Conservation (phyloP, 129 eudicot species). For the Helichrysum umbraculigerum region DNA sequence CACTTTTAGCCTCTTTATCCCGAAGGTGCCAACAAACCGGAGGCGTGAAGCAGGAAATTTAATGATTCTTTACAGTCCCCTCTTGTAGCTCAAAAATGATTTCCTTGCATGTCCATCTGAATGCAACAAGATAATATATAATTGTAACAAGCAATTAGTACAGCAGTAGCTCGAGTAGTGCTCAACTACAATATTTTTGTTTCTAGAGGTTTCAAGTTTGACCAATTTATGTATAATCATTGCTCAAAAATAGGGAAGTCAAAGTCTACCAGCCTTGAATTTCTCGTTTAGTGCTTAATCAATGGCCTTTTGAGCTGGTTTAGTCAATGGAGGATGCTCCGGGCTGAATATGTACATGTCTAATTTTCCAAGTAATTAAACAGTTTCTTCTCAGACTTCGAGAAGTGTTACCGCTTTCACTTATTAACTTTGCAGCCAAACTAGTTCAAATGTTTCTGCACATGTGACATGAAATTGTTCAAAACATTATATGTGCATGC, state of each 20-base stretch:
- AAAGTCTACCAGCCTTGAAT: too few species aligned
- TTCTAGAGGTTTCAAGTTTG: too few species aligned
- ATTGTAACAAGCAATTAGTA: too few species aligned
- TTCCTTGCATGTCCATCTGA: slow-evolving; percentile 83
- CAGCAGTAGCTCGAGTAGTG: too few species aligned
- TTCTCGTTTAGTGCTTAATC: too few species aligned
- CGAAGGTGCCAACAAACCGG: slow-evolving; percentile 21
- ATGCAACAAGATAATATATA: slow-evolving; percentile 22
- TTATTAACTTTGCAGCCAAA: slow-evolving; percentile 79
- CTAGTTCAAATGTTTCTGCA: slow-evolving; percentile 46
- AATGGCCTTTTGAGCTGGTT: slow-evolving; percentile 73
- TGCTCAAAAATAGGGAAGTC: too few species aligned
- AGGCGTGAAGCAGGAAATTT: slow-evolving; percentile 19
- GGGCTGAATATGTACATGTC: slow-evolving; percentile 58
- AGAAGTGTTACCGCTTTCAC: slow-evolving; percentile 67
- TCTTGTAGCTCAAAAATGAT: slow-evolving; percentile 53
- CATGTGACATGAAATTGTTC: too few species aligned
- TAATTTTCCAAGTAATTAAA: slow-evolving; percentile 68
- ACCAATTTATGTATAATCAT: too few species aligned
- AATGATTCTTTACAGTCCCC: slow-evolving; percentile 27
- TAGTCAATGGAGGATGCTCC: slow-evolving; percentile 77
- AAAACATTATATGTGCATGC: too few species aligned
- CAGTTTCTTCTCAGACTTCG: slow-evolving; percentile 70
- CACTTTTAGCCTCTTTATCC: background rate
- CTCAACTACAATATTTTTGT: too few species aligned